Evolutionary conservation across 257 asterid genomes (phyloP).

Genomic region (Ophiorrhiza pumila): DNA sequence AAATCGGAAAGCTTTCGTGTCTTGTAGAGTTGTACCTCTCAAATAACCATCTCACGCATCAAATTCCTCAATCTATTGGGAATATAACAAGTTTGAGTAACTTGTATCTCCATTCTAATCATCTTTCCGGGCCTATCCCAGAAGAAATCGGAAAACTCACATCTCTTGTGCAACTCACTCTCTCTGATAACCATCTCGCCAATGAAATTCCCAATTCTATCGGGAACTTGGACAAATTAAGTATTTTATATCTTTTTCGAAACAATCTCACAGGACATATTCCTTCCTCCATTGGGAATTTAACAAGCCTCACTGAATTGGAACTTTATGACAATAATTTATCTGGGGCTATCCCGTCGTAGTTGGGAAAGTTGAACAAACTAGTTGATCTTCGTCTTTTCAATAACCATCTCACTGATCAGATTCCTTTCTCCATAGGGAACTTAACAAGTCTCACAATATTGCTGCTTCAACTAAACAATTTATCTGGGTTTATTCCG

Average conservation of each 20-base stretch:
- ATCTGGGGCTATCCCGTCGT: neutral
- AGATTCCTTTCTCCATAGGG: no score
- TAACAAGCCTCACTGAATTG: neutral
- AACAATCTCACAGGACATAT: no score
- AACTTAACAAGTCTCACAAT: neutral
- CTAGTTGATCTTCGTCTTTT: neutral
- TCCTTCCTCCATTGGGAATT: no score
- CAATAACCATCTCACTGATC: constrained; percentile 16
- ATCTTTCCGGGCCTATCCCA: neutral
- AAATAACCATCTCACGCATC: constrained; percentile 17
- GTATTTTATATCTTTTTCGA: no score
- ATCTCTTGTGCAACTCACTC: neutral
- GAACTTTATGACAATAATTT: neutral
- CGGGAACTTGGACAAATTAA: no score
- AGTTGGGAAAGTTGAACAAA: neutral
- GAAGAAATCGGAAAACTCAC: neutral
- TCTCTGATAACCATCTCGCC: no score
- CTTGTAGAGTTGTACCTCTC: neutral
- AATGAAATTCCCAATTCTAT: no score
- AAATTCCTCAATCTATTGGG: constrained; percentile 14
- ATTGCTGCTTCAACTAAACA: neutral
- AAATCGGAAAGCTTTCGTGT: constrained; percentile 13
- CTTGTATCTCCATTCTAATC: neutral
- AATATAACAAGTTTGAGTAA: neutral
- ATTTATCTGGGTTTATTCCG: neutral